These are phyloP conservation scores for Vanilla planifolia DNA, from an alignment of 106 monocot genomes.

Conservation along the genomic window DNA sequence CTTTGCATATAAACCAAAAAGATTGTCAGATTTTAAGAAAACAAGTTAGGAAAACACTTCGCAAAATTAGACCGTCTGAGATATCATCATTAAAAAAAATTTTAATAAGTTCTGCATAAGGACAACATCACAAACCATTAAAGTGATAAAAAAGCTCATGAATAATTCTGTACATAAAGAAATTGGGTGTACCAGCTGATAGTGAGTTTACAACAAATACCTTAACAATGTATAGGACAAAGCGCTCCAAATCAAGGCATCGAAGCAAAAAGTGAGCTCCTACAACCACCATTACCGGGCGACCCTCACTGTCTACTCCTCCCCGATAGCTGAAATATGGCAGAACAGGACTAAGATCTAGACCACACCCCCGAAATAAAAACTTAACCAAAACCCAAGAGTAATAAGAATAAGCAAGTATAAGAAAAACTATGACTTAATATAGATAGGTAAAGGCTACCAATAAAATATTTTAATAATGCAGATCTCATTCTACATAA, in stretches of 20 bases:
- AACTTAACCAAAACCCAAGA: too few relatives aligned
- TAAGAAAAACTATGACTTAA: neutral
- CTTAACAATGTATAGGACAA: conserved; percentile 90
- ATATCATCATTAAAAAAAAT: too few relatives aligned
- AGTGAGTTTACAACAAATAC: conserved; percentile 23
- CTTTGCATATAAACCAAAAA: too few relatives aligned
- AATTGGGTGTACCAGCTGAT: neutral
- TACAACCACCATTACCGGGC: conserved; percentile 91
- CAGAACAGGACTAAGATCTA: too few relatives aligned
- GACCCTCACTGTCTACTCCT: conserved; percentile 91
- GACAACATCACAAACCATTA: neutral
- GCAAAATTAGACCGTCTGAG: too few relatives aligned
- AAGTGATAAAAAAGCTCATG: neutral
- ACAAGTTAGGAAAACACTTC: too few relatives aligned
- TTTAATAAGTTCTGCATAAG: neutral
- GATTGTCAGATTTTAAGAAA: too few relatives aligned
- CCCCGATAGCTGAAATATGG: conserved; percentile 78
- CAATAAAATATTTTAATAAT: neutral
- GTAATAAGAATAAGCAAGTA: too few relatives aligned
- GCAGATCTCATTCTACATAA: neutral
- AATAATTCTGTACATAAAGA: neutral
- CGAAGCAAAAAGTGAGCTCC: conserved; percentile 97
- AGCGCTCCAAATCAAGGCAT: conserved; percentile 93
- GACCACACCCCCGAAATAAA: too few relatives aligned
- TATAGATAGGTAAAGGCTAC: neutral